These are phyloP conservation scores for Syzygium aromaticum DNA, from an alignment of 345 rosid species.

Conservation along the genomic window DNA sequence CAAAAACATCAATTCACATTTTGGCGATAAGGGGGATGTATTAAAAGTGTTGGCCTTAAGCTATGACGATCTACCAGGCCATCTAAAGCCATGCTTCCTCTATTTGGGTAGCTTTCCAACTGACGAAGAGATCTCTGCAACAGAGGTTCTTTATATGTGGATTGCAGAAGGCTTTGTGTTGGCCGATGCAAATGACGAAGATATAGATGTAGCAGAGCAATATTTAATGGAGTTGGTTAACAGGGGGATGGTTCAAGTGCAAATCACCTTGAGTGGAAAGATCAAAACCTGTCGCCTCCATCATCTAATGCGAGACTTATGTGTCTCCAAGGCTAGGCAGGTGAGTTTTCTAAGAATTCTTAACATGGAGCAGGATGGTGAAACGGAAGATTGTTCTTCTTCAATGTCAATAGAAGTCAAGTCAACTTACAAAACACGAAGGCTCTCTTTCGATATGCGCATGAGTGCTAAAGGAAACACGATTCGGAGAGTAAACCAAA, in stretches of 20 bases:
- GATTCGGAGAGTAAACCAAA: not conserved
- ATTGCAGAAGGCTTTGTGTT: constrained; percentile 34
- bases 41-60: constrained; percentile 12
- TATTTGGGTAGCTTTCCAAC: constrained; percentile 18
- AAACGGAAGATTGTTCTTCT: too few species aligned
- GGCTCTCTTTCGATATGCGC: not conserved
- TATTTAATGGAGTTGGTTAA: constrained; percentile 18
- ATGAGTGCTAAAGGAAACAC: not conserved
- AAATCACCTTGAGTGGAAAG: constrained; percentile 11
- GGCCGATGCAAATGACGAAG: not conserved
- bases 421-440: not conserved
- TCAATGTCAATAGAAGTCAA: not conserved
- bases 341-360: too few species aligned
- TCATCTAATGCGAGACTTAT: constrained; percentile 25
- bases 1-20: not conserved
- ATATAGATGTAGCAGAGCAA: constrained; percentile 14
- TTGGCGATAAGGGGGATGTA: not conserved
- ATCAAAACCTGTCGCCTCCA: constrained; percentile 24
- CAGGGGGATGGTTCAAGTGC: constrained; percentile 31
- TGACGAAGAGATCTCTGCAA: constrained; percentile 21
- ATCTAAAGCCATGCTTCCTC: constrained; percentile 23
- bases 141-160: constrained; percentile 30
- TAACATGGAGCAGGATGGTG: too few species aligned
- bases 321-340: constrained; percentile 19
- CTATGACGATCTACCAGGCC: constrained; percentile 16